Evolutionary conservation across 257 asterid species (phyloP).

Genomic region (Voacanga thouarsii): DNA sequence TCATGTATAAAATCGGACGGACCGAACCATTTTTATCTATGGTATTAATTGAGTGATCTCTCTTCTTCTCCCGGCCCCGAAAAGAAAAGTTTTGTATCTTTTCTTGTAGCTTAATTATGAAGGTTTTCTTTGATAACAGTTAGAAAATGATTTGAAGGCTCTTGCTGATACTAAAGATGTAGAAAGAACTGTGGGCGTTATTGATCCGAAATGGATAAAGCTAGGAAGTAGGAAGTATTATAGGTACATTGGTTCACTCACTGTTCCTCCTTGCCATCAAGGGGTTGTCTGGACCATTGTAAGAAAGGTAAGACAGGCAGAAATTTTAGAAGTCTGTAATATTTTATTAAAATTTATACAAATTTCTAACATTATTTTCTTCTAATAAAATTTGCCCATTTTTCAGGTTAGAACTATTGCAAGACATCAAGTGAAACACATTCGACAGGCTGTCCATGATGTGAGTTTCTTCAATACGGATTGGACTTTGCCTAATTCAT

Average conservation of each 20-base stretch:
- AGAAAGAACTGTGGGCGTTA: conserved; percentile 29
- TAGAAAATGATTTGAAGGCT: conserved; percentile 26
- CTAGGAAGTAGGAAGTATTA: conserved; percentile 51
- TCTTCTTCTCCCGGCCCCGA: background rate
- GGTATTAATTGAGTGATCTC: conserved; percentile 27
- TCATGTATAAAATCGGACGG: conserved; percentile 58
- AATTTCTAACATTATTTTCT: background rate
- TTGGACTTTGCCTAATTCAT: too few species aligned
- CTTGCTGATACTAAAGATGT: conserved; percentile 22
- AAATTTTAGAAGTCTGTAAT: background rate
- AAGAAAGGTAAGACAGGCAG: conserved; percentile 28
- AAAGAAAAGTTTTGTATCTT: background rate
- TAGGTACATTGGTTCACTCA: conserved; percentile 64
- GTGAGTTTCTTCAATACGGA: conserved; percentile 23
- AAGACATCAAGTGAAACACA: conserved; percentile 42
- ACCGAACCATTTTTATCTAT: conserved; percentile 54
- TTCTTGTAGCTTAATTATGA: background rate
- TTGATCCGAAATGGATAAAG: conserved; percentile 43
- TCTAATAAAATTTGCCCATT: too few species aligned
- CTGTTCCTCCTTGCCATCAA: conserved; percentile 59
- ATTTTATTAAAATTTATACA: background rate
- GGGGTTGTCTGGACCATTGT: conserved; percentile 49
- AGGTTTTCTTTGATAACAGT: conserved; percentile 21
- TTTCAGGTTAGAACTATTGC: conserved; percentile 56
- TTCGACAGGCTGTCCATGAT: conserved; percentile 61